These are phyloP conservation scores for Aspergillus sp. DNA, from an alignment of 2,329 filamentous ascomycete species.

Conservation along the genomic window DNA sequence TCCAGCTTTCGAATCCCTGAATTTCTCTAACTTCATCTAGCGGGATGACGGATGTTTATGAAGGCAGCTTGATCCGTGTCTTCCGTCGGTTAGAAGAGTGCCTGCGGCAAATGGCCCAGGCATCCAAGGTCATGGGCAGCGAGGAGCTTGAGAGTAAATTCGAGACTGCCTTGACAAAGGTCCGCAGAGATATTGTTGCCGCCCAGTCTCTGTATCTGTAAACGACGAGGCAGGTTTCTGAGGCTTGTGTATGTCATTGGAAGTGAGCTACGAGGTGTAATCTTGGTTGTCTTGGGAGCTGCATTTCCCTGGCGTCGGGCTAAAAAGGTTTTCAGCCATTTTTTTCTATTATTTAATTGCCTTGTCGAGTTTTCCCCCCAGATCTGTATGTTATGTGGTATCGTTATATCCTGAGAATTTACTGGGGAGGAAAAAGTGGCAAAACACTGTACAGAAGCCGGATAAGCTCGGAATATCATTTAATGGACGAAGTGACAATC, in stretches of 20 bases:
- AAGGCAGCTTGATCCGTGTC: slow-evolving; percentile 92
- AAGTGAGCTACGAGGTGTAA: slow-evolving; percentile 5
- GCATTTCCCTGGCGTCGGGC: slow-evolving; percentile 31
- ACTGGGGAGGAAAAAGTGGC: slow-evolving; percentile 1
- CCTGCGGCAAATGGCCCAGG: slow-evolving; percentile 91
- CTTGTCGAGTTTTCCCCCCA: neutral
- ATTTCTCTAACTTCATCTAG: slow-evolving; percentile 51
- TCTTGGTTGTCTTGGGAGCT: slow-evolving; percentile 23
- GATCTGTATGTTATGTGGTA: slow-evolving; percentile 6
- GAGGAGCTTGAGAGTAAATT: slow-evolving; percentile 93
- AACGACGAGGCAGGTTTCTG: slow-evolving; percentile 21
- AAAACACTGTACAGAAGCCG: slow-evolving; percentile 8
- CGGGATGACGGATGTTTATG: slow-evolving; percentile 99
- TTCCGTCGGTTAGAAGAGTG: slow-evolving; percentile 96
- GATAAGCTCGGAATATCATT: neutral
- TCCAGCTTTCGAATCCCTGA: neutral
- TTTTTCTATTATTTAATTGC: slow-evolving; percentile 8
- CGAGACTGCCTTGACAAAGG: slow-evolving; percentile 80
- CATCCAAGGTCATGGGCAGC: slow-evolving; percentile 96
- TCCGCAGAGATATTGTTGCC: slow-evolving; percentile 90
- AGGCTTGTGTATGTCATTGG: neutral
- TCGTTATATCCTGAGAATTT: slow-evolving; percentile 11
- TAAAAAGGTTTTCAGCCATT: slow-evolving; percentile 20
- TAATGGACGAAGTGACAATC: neutral
- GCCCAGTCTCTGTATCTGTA: slow-evolving; percentile 92